Evolutionary conservation across 805 yeast genomes (phyloP), one percentile per base, ranked within the genome.

Genomic region (Candida coleopterorum): DNA sequence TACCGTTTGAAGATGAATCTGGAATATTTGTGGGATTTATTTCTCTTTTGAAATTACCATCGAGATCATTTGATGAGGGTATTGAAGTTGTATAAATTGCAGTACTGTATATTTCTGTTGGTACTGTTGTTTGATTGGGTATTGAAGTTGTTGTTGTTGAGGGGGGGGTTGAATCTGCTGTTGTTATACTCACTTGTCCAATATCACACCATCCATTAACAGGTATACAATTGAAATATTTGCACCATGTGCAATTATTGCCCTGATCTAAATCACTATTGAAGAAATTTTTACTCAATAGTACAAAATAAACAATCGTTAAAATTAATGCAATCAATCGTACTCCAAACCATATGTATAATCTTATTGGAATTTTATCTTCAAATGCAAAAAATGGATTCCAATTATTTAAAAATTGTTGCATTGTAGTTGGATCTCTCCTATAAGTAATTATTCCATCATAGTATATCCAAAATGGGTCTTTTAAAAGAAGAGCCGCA

Each of bases 121-220:
- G 33, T 4, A 33, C 15, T 25, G 36, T 33, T 14, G 29, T 6
- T 18, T 33, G 30, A 6, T 41, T 25, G 1, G 52, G 16, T 4
- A 45, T 24, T 18, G 41, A 15, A 4, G 49, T 29, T 2, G 44
- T 23, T 15, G 41, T n/a, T 4, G 47, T 31, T 12, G 24, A 12
- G 6, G 28, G 9, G 11, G 51, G 9, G 11, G 46, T 22, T 12
- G 47, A 37, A 9, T 41, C 33, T 6, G 43, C 24, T 7, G 41
- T 31, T 11, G 45, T 36, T 7, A 64, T 53, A 4, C 58, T 41
- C 10, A 65, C 57, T 32, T 60, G 49, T 4, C 79, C 80, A 20
- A 53, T 47, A 32, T 72, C 78, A 52, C 87, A 81, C 87, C 87
- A 81, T 20, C 75, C 79, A 41, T 77, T 68, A 4, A 81, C 81